Evolutionary conservation across 306 rosid species (phyloP), one percentile per base, ranked within the genome.

Genomic region (Ceratonia siliqua): DNA sequence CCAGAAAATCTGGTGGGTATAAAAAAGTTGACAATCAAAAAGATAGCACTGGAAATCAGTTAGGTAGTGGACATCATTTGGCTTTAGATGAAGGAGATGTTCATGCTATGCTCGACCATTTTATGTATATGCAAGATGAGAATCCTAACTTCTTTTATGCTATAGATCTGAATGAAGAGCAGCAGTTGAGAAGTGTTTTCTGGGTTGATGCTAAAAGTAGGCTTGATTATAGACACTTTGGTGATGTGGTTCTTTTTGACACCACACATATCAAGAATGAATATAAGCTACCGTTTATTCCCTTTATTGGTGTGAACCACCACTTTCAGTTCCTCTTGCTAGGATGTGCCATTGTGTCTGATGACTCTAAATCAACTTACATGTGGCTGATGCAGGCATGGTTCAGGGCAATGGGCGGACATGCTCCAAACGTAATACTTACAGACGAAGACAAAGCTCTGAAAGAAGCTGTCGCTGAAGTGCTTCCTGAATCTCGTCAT

Each of bases 151-250:
- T 85, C 74, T 87, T 87, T 79, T 82, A 89, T 71, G 84, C 90
- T 9, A 33, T 85, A 35, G 92, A 91, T 79, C 62, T 87, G 62
- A 84, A 86, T 20, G 90, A 85, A 67, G 92, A 85, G 53, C 92
- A 89, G 62, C 82, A 88, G 3, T 76, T 89, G 54, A 85, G 84
- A 59, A 78, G 54, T 78, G 74, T 89, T 77, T 89, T 89, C 55
- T 89, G 97, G 97, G 81, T 91, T 54, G 96, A 91, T 69, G 92
- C 92, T 30, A 91, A 91, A 82, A 80, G 89, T 46, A 87, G 90
- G 88, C 89, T 85, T 30, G 96, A 91, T 76, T 91, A 91, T 55
- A 36, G 78, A 41, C 82, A 82, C 78, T 91, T 88, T 59, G 68
- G 56, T 50, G 96, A 91, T 72, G 89, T 85, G 61, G 89, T 89